Conservation (phyloP, 768 basidiomycete genomes). For the Hemileccinum rubropunctum region DNA sequence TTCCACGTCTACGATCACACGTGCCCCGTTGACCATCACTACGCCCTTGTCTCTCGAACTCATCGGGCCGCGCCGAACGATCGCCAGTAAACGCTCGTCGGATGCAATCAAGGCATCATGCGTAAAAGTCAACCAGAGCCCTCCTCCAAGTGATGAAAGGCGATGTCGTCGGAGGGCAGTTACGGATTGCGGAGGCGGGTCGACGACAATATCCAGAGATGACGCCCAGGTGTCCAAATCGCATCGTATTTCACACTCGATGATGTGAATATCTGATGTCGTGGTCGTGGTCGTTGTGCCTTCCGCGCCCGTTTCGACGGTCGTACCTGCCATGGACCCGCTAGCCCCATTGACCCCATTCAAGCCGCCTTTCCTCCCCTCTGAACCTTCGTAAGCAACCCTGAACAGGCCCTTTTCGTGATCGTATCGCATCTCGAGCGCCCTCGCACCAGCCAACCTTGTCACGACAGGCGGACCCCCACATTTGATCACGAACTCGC, state of each 20-base stretch:
- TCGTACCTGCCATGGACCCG: not conserved
- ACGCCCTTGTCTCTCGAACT: constrained; percentile 69
- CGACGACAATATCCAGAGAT: constrained; percentile 84
- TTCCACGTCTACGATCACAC: constrained; percentile 81
- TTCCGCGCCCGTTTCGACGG: constrained; percentile 9
- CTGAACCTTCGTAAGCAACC: constrained; percentile 77
- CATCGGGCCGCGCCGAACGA: constrained; percentile 69
- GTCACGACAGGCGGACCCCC: constrained; percentile 94
- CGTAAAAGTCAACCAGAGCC: constrained; percentile 88
- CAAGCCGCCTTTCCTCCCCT: constrained; percentile 41
- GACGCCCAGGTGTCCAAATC: constrained; percentile 87
- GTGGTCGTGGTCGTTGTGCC: constrained; percentile 2
- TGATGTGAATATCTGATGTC: constrained; percentile 41
- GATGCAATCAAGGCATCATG: constrained; percentile 80
- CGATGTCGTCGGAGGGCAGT: constrained; percentile 84
- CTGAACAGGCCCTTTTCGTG: constrained; percentile 80
- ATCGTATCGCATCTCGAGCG: constrained; percentile 76
- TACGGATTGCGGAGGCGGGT: constrained; percentile 85
- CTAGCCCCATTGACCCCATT: constrained; percentile 21
- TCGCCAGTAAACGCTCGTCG: constrained; percentile 70
- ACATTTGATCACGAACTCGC: constrained; percentile 93
- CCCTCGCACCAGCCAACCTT: constrained; percentile 74
- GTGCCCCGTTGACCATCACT: constrained; percentile 88
- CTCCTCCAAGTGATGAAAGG: constrained; percentile 83
- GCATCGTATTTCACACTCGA: constrained; percentile 90